Percentiles rank a stretch among this genome's conserved stretches.
These are phyloP conservation scores for Phytophthora agathidicida DNA, from an alignment of 352 stramenopile genomes.

Conservation along the genomic window DNA sequence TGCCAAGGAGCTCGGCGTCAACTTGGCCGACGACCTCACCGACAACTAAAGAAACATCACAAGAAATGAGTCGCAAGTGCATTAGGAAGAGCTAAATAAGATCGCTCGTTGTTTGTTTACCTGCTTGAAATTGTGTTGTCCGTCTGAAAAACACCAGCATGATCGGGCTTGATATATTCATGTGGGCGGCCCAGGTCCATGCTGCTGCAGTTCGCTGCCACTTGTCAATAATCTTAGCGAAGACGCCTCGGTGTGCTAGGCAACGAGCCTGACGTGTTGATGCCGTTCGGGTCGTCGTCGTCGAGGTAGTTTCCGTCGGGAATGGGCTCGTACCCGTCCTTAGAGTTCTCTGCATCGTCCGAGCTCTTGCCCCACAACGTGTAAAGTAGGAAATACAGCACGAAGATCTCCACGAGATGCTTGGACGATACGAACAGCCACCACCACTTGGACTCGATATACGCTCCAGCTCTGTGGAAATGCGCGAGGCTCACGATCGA, in stretches of 20 bases:
- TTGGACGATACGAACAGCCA: slow-evolving; percentile 95
- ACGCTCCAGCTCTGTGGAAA: slow-evolving; percentile 86
- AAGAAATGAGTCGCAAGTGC: slow-evolving; percentile 15
- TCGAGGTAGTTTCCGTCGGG: slow-evolving; percentile 61
- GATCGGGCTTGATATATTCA: slow-evolving; percentile 19
- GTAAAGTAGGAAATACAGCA: slow-evolving; percentile 95
- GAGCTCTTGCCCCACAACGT: slow-evolving; percentile 90
- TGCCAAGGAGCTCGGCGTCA: slow-evolving; percentile 95
- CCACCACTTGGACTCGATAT: slow-evolving; percentile 89
- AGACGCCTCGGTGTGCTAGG: slow-evolving; percentile 35
- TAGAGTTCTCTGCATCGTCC: slow-evolving; percentile 63
- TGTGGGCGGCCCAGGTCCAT: background rate
- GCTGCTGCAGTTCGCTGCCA: background rate
- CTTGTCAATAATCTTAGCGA: slow-evolving; percentile 24
- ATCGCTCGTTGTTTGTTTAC: slow-evolving; percentile 23
- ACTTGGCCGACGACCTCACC: slow-evolving; percentile 88
- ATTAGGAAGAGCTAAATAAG: slow-evolving; percentile 31
- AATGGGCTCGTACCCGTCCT: slow-evolving; percentile 82
- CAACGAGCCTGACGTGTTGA: slow-evolving; percentile 33
- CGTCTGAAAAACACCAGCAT: background rate
- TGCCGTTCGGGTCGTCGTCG: slow-evolving; percentile 62
- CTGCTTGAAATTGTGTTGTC: slow-evolving; percentile 21
- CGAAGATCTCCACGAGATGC: slow-evolving; percentile 92
- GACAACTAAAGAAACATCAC: slow-evolving; percentile 47
- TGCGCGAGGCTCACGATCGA: slow-evolving; percentile 86